Base-by-base conservation (phyloP, 331 rosid genomes). In the Erythrophleum ivorense region DNA sequence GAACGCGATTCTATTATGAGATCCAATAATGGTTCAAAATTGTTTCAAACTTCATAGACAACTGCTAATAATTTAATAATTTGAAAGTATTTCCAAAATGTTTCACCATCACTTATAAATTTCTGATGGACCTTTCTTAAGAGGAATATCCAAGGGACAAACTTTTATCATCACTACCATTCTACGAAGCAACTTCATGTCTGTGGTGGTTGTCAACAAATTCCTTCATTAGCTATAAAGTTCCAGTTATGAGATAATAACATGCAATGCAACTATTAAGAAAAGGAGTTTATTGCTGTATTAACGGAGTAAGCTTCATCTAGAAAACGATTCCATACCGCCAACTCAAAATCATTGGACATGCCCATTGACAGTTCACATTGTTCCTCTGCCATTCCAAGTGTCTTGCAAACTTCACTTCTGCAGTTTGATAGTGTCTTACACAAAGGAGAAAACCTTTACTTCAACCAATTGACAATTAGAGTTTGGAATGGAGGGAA, bases 361-460 rank as follows among this genome's bases (percentile, higher is more conserved):
- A 94, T 94, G 86, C 97, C 98, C 96, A 92, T 92, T 29, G 98
- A 94, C 72, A 94, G 85, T 76, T 91, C 98, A 76, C 92, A 91
- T 71, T 84, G 89, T 62, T 89, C 96, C 83, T 91, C 93, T 2
- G 48, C 80, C 88, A 92, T 82, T 78, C 87, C 96, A 85, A 94
- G 94, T 48, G 91, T 85, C 83, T 89, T 86, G 90, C 98, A 94
- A 29, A 94, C 96, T 85, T 92, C 89, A 40, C 58, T 79, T 90
- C 92, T 94, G 80, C 94, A 92, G 78, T 81, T 86, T 41, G 84
- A 85, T 63, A 92, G 83, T 24, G 87, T 84, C 98, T 79, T 78
- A 66, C 71, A 79, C 45, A 70, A 49, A 78, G 48, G 75, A 70
- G 73, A 58, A 64, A 81, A 72, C 45, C 29, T 79, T n/a, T n/a